Percentiles rank a stretch among this genome's conserved stretches.
phyloP scores from a whole-genome alignment of 2,329 filamentous ascomycete genomes.

The Ophiosphaerella narmari region DNA sequence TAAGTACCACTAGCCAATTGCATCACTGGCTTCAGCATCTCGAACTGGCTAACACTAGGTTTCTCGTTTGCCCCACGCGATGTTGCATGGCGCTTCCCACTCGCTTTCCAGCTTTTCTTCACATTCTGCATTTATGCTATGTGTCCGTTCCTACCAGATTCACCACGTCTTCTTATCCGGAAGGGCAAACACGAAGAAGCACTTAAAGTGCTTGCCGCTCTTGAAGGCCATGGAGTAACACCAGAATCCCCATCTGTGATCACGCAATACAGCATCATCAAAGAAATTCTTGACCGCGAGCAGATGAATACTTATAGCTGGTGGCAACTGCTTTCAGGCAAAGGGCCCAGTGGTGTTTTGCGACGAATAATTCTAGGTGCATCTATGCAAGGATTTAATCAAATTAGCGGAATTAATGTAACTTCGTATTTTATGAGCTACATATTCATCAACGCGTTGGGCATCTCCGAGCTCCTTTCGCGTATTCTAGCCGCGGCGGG shows the following conservation, averaged over 20 bases:
- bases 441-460: conserved; percentile 50
- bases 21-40: conserved; percentile 51
- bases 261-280: conserved; percentile 46
- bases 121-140: conserved; percentile 61
- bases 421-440: conserved; percentile 49
- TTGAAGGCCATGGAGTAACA: conserved; percentile 47
- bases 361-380: conserved; percentile 53
- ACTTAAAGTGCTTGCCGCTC: conserved; percentile 39
- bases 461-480: conserved; percentile 41
- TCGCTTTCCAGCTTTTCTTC: conserved; percentile 62
- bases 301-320: conserved; percentile 52
- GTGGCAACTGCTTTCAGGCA: conserved; percentile 51
- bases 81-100: conserved; percentile 54
- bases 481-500: conserved; percentile 51
- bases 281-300: conserved; percentile 50
- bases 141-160: conserved; percentile 49
- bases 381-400: conserved; percentile 54
- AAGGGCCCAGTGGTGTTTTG: conserved; percentile 48
- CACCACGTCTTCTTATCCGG: conserved; percentile 56
- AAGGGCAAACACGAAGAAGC: conserved; percentile 55
- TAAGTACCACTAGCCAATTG: conserved; percentile 41
- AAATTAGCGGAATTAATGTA: conserved; percentile 42
- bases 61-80: conserved; percentile 47
- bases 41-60: conserved; percentile 50
- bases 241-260: conserved; percentile 40